Percentiles rank a stretch among this genome's conserved stretches.
Conservation (phyloP, 352 stramenopile species). For the Pythium brachiatum region DNA sequence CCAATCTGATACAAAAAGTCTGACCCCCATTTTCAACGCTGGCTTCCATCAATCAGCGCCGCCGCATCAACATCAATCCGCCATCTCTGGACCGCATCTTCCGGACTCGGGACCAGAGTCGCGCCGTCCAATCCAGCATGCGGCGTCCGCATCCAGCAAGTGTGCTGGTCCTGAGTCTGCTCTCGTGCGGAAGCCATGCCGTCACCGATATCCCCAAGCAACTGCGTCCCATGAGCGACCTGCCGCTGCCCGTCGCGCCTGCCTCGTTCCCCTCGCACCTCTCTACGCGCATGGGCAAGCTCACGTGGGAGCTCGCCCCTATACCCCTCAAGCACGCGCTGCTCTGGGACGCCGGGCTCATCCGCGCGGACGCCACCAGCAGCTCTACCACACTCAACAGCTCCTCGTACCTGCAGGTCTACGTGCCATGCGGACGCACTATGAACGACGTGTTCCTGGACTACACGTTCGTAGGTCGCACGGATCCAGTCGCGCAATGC, state of each 20-base stretch:
- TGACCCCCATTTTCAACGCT: neutral
- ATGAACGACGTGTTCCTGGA: slow-evolving; percentile 26
- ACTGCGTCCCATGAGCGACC: neutral
- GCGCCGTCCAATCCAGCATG: neutral
- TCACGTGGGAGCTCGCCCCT: neutral
- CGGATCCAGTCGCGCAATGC: neutral
- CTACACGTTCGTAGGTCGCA: neutral
- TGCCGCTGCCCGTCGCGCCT: neutral
- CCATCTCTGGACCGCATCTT: neutral
- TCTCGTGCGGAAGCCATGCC: neutral
- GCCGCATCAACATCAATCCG: neutral
- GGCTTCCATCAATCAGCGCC: slow-evolving; percentile 1
- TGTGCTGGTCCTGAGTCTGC: neutral
- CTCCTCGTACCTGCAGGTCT: slow-evolving; percentile 13
- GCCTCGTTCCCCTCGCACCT: neutral
- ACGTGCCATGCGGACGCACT: slow-evolving; percentile 18
- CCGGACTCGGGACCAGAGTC: neutral
- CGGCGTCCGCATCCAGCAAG: neutral
- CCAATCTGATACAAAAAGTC: neutral
- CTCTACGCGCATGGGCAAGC: neutral
- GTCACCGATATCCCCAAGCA: neutral
- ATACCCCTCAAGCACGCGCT: slow-evolving; percentile 5
- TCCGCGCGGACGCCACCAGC: neutral
- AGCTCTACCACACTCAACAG: neutral
- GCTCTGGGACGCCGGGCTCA: slow-evolving; percentile 16